These are phyloP conservation scores for Comarum palustre DNA, from an alignment of 306 rosid genomes.

Conservation along the genomic window DNA sequence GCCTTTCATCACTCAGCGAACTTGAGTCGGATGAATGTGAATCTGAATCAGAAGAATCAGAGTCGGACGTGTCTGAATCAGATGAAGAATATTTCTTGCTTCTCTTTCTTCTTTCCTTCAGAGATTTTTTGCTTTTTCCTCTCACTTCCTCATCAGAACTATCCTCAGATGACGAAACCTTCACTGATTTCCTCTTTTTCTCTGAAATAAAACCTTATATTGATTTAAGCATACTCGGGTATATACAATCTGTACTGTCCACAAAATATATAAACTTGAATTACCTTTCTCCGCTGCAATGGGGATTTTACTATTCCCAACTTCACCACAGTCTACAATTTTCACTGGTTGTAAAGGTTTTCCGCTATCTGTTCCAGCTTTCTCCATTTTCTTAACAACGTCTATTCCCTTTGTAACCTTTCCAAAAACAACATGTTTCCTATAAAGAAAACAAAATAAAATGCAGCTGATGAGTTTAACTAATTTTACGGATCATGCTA, in stretches of 20 bases:
- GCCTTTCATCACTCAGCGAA: conserved; percentile 63
- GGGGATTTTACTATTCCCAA: conserved; percentile 40
- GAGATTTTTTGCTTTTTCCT: conserved; percentile 47
- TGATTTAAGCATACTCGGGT: conserved; percentile 13
- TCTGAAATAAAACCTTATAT: conserved; percentile 39
- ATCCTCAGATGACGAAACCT: conserved; percentile 49
- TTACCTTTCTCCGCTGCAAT: conserved; percentile 58
- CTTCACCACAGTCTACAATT: conserved; percentile 85
- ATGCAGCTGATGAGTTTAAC: background rate
- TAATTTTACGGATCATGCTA: background rate
- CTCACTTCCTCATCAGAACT: conserved; percentile 57
- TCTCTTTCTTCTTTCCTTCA: conserved; percentile 53
- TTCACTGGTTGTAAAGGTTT: conserved; percentile 68
- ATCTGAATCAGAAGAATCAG: conserved; percentile 53
- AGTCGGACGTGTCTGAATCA: conserved; percentile 53
- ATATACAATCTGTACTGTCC: background rate
- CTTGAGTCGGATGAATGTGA: conserved; percentile 74
- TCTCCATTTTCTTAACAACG: conserved; percentile 75
- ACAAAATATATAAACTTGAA: background rate
- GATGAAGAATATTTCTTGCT: conserved; percentile 70
- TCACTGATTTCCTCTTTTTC: conserved; percentile 54
- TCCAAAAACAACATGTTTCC: conserved; percentile 97
- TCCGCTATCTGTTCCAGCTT: conserved; percentile 68
- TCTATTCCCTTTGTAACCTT: conserved; percentile 76
- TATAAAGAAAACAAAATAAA: conserved; percentile 29